Conservation (phyloP, 176 grass and related monocot species). For the Oryza punctata region DNA sequence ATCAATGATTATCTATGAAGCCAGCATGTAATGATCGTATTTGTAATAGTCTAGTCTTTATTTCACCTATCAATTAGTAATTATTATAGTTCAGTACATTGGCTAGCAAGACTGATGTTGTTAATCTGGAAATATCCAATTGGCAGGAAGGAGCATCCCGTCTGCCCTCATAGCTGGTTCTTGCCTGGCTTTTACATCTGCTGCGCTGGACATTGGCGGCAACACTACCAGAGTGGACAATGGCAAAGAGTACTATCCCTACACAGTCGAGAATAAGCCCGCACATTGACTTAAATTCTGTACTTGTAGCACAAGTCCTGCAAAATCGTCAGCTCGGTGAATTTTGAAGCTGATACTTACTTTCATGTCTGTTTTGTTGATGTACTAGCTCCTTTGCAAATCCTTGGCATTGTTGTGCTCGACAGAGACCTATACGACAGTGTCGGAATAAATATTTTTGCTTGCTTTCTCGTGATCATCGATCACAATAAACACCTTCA, state of each 20-base stretch:
- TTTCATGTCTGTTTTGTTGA: slow-evolving; percentile 46
- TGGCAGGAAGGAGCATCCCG: slow-evolving; percentile 82
- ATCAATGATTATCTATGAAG: background rate
- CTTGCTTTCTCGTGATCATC: slow-evolving; percentile 31
- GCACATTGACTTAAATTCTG: slow-evolving; percentile 43
- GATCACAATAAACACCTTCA: slow-evolving; percentile 25
- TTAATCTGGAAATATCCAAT: slow-evolving; percentile 21
- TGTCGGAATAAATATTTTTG: slow-evolving; percentile 40
- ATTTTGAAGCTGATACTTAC: slow-evolving; percentile 31
- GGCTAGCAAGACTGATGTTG: background rate
- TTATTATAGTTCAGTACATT: background rate
- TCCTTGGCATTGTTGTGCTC: slow-evolving; percentile 30
- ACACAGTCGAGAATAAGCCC: slow-evolving; percentile 76
- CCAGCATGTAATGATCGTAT: background rate
- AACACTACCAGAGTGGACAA: slow-evolving; percentile 80
- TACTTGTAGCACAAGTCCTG: slow-evolving; percentile 37
- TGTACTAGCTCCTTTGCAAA: slow-evolving; percentile 39
- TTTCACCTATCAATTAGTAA: background rate
- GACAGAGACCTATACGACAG: slow-evolving; percentile 8
- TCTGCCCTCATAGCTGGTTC: slow-evolving; percentile 69
- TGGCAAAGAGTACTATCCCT: slow-evolving; percentile 74
- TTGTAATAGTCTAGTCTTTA: background rate
- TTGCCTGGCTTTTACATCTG: slow-evolving; percentile 75
- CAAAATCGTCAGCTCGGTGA: slow-evolving; percentile 45
- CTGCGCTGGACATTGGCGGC: slow-evolving; percentile 69